Conservation (phyloP, 2,329 filamentous ascomycete genomes). For the Nemania bipapillata region DNA sequence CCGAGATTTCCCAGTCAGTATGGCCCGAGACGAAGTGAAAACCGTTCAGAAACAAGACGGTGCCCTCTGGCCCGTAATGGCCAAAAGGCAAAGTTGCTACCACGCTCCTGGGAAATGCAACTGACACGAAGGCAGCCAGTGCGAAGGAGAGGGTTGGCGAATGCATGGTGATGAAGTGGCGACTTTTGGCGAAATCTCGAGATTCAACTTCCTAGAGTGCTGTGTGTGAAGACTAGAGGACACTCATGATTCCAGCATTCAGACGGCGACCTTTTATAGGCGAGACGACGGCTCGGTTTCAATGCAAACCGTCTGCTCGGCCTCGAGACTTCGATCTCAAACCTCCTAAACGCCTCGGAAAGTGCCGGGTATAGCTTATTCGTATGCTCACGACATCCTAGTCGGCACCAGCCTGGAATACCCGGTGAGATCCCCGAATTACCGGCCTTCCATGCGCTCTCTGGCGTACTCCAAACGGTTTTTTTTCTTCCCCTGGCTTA, state of each 20-base stretch:
- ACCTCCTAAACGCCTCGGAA: neutral
- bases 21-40: slow-evolving; percentile 34
- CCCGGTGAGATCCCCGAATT: neutral
- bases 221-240: neutral
- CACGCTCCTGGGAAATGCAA: slow-evolving; percentile 1
- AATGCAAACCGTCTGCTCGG: neutral
- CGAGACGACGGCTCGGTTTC: neutral
- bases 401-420: neutral
- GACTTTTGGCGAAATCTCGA: neutral
- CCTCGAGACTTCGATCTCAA: neutral
- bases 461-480: neutral
- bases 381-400: neutral
- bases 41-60: slow-evolving; percentile 19
- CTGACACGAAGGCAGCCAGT: neutral
- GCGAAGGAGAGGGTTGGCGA: neutral
- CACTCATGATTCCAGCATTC: neutral
- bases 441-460: neutral
- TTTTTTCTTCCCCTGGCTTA: neutral
- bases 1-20: slow-evolving; percentile 42
- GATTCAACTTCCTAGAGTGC: neutral
- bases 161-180: slow-evolving; percentile 2
- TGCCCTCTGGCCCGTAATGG: slow-evolving; percentile 7
- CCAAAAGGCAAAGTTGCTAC: slow-evolving; percentile 24
- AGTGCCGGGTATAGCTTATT: neutral
- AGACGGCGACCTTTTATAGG: slow-evolving; percentile 8